A percentile compares a stretch with the other conserved stretches of the same genome.
These are phyloP conservation scores for Caryopteris hybrid DNA, from an alignment of 305 asterid genomes.

Conservation along the genomic window DNA sequence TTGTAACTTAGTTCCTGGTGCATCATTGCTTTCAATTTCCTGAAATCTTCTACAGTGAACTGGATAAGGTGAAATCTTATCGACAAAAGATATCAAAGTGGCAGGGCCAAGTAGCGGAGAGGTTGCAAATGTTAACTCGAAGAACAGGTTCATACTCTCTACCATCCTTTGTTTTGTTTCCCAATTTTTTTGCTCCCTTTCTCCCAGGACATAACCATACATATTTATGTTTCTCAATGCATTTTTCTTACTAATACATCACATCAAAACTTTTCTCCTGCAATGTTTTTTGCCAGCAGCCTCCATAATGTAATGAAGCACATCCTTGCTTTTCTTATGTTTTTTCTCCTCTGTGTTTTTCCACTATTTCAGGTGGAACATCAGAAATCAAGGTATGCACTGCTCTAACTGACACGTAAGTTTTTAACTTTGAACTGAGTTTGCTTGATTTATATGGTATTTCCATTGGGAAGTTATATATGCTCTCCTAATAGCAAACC, in stretches of 20 bases:
- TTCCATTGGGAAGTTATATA: neutral
- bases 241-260: neutral
- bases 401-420: constrained; percentile 51
- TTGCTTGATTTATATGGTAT: constrained; percentile 3
- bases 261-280: neutral
- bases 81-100: constrained; percentile 77
- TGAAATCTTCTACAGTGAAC: constrained; percentile 52
- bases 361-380: constrained; percentile 46
- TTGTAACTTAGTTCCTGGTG: constrained; percentile 14
- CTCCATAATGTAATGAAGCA: neutral
- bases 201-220: neutral
- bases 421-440: constrained; percentile 22
- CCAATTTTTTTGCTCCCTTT: neutral
- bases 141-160: constrained; percentile 57
- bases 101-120: constrained; percentile 84
- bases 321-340: constrained; percentile 12
- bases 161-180: neutral
- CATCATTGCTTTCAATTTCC: constrained; percentile 20
- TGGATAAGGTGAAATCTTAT: constrained; percentile 84
- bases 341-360: constrained; percentile 13
- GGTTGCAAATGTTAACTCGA: constrained; percentile 59
- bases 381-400: constrained; percentile 80
- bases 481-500: constrained; percentile 8
- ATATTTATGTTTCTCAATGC: neutral
- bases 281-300: neutral